Evolutionary conservation across 2,329 filamentous ascomycete genomes (phyloP), one percentile per base, ranked within the genome.

Genomic region (Pseudogymnoascus sp.): DNA sequence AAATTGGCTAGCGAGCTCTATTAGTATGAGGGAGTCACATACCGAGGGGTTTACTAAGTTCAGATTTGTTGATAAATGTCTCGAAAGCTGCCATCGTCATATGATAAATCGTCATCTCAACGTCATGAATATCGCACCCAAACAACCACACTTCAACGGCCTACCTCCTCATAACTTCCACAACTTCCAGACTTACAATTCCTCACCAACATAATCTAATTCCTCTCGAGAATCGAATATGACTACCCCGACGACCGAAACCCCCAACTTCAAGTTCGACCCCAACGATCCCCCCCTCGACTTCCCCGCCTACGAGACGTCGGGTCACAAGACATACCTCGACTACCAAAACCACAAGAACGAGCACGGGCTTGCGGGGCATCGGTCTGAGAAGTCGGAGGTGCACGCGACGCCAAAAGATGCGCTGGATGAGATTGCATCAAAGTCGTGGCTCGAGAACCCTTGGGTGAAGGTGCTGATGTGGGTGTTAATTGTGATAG

Each of bases 91-190:
- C 29, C 26, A n/a, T 55, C 49, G 49, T 55, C 49, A 55, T 55
- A 55, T 55, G 29, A 55, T 55, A 33, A 55, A 33, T 55, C 49
- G 49, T 55, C 49, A 55, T 55, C 49, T 33, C 49, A 55, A 55
- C 49, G 49, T 55, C 49, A 55, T 55, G 49, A 55, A 55, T 55
- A 21, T 33, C 29, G 49, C 49, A 55, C 49, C 26, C 49, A 55
- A 55, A 33, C 26, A 55, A 55, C 29, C 49, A 55, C 49, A 8
- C 33, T 55, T 33, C 29, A 33, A 33, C 10, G n/a, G 21, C 49
- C 49, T 55, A 14, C 29, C 11, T 21, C 29, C 10, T 55, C 29
- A 33, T 55, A 33, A 55, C 12, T 35, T 33, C 49, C 29, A 33
- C 49, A 55, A 33, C 23, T 55, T 12, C 49, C 49, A 55, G 11